Percentiles rank a stretch among this genome's conserved stretches.
Evolutionary conservation across 2,329 filamentous ascomycete genomes (phyloP).

Genomic region (Pseudodiploospora longispora): DNA sequence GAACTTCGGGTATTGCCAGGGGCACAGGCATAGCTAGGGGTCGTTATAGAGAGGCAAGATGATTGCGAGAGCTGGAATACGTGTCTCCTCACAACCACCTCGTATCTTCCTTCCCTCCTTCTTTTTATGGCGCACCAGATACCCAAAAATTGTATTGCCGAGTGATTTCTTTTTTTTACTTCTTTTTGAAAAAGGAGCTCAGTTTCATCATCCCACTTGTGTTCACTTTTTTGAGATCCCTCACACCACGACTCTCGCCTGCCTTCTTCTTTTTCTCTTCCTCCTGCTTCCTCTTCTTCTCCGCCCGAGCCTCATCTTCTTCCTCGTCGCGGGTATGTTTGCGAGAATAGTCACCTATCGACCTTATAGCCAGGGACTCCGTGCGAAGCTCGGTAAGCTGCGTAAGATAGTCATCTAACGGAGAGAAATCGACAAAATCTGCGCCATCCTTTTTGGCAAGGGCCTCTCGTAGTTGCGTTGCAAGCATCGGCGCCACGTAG

Average conservation of each 20-base stretch:
- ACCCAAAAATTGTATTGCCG: constrained; percentile 18
- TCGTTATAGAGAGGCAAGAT: constrained; percentile 26
- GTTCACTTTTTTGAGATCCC: constrained; percentile 81
- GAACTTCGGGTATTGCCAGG: constrained; percentile 26
- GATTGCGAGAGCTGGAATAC: constrained; percentile 6
- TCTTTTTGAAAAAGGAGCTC: constrained; percentile 86
- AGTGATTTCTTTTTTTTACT: constrained; percentile 18
- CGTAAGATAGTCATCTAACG: constrained; percentile 62
- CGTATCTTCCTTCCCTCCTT: not conserved
- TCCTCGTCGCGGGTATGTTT: constrained; percentile 63
- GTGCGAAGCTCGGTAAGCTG: constrained; percentile 59
- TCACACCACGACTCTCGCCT: constrained; percentile 64
- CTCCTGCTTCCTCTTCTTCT: constrained; percentile 79
- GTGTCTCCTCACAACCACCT: not conserved
- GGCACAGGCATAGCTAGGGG: constrained; percentile 24
- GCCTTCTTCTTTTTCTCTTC: constrained; percentile 83
- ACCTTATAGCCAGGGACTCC: constrained; percentile 62
- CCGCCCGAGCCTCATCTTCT: constrained; percentile 53
- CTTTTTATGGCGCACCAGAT: constrained; percentile 16
- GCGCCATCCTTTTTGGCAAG: constrained; percentile 27
- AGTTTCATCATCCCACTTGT: constrained; percentile 94
- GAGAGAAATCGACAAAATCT: constrained; percentile 52
- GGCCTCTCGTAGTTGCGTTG: constrained; percentile 31
- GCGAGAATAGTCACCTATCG: constrained; percentile 60
- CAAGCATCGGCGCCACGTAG: constrained; percentile 46